phyloP scores from a whole-genome alignment of 208 protist species.

The Leishmania amazonensis region DNA sequence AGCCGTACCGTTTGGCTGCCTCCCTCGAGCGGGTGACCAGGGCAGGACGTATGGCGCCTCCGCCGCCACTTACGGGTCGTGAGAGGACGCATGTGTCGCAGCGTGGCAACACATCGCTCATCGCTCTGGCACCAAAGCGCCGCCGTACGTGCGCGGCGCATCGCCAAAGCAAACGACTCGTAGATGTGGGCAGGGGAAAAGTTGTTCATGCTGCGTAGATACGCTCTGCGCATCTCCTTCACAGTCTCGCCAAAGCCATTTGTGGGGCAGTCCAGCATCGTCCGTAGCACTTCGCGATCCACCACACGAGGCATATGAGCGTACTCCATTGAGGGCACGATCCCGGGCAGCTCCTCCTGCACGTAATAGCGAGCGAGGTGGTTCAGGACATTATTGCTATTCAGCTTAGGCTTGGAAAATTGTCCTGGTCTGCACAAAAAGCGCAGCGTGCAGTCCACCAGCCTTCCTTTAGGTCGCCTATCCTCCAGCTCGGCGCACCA shows the following conservation, averaged over 20 bases:
- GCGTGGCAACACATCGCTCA: background rate
- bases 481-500: background rate
- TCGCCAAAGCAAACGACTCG: slow-evolving; percentile 28
- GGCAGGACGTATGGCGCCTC: background rate
- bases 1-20: slow-evolving; percentile 7
- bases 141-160: slow-evolving; percentile 19
- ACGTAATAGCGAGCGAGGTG: slow-evolving; percentile 18
- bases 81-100: background rate
- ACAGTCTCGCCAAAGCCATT: slow-evolving; percentile 20
- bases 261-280: slow-evolving; percentile 19
- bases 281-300: slow-evolving; percentile 18
- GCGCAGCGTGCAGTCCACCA: background rate
- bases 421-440: slow-evolving; percentile 1
- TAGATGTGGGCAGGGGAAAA: slow-evolving; percentile 34
- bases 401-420: background rate
- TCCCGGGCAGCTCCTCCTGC: slow-evolving; percentile 18
- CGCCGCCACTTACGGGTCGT: slow-evolving; percentile 9
- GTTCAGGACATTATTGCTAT: slow-evolving; percentile 12
- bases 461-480: background rate
- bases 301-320: slow-evolving; percentile 34
- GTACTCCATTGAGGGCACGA: slow-evolving; percentile 28
- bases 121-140: slow-evolving; percentile 19
- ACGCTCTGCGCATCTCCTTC: slow-evolving; percentile 11
- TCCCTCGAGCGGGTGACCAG: slow-evolving; percentile 14
- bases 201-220: slow-evolving; percentile 18